Percentiles rank a stretch among this genome's conserved stretches.
Evolutionary conservation across 306 rosid genomes (phyloP).

Genomic region (Echinosophora koreensis): DNA sequence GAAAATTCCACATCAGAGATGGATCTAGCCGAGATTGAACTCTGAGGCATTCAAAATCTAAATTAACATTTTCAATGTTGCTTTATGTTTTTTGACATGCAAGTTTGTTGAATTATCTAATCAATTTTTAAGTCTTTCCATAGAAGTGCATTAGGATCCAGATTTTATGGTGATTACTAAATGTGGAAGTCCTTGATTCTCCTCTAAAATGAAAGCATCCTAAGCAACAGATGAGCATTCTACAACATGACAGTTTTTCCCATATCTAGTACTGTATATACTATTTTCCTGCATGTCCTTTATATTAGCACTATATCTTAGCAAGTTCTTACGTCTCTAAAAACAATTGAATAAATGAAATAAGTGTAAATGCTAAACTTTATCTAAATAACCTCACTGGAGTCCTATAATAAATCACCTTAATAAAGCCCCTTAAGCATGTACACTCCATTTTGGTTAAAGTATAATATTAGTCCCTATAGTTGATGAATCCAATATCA

Average conservation of each 20-base stretch:
- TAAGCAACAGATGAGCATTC: neutral
- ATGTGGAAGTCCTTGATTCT: neutral
- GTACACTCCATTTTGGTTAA: too few species aligned
- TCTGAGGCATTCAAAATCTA: neutral
- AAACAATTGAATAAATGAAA: too few species aligned
- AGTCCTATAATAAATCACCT: too few species aligned
- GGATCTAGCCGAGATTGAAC: slow-evolving; percentile 9
- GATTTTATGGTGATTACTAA: neutral
- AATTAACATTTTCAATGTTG: neutral
- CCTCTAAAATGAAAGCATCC: neutral
- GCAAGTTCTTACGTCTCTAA: too few species aligned
- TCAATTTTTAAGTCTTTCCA: neutral
- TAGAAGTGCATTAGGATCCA: neutral
- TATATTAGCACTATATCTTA: too few species aligned
- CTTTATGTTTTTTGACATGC: neutral
- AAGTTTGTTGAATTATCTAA: neutral
- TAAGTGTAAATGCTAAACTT: too few species aligned
- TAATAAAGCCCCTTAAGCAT: too few species aligned
- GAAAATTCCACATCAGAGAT: neutral
- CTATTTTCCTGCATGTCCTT: neutral
- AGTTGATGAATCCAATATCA: neutral
- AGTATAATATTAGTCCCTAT: too few species aligned
- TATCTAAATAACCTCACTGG: too few species aligned
- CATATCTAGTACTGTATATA: neutral
- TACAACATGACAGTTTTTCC: neutral